Percentiles rank a stretch among this genome's conserved stretches.
Evolutionary conservation across 2,329 filamentous ascomycete species (phyloP).

Genomic region (Macroventuria anomochaeta): DNA sequence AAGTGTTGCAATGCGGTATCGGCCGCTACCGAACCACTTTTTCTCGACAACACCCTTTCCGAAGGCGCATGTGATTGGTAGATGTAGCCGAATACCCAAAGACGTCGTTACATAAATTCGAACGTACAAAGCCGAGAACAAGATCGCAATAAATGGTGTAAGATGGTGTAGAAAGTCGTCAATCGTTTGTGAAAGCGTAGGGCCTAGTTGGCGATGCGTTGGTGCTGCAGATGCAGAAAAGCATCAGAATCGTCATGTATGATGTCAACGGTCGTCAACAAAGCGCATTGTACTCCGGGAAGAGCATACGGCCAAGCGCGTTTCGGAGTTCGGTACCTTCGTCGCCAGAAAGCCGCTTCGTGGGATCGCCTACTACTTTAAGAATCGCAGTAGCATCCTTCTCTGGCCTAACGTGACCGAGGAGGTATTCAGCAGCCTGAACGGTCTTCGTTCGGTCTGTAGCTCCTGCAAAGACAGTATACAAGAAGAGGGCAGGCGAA

Average conservation of each 20-base stretch:
- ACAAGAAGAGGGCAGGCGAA: constrained; percentile 20
- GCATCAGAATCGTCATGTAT: constrained; percentile 2
- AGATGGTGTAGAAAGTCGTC: background rate
- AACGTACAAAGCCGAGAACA: background rate
- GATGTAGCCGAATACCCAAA: constrained; percentile 17
- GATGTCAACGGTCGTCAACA: constrained; percentile 5
- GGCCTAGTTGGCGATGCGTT: background rate
- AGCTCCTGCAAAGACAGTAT: constrained; percentile 22
- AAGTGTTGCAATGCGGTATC: constrained; percentile 26
- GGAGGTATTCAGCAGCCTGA: constrained; percentile 17
- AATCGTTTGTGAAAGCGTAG: background rate
- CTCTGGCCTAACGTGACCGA: constrained; percentile 18
- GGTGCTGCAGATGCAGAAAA: background rate
- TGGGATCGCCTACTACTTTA: constrained; percentile 25
- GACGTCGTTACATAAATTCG: constrained; percentile 11
- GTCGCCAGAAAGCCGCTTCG: constrained; percentile 13
- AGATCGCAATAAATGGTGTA: background rate
- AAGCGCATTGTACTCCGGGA: constrained; percentile 12
- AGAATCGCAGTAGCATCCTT: constrained; percentile 23
- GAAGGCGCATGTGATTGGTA: constrained; percentile 22
- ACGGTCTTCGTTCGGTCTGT: constrained; percentile 16
- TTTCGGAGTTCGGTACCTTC: constrained; percentile 19
- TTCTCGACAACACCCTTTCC: constrained; percentile 8
- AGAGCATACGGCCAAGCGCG: constrained; percentile 19
- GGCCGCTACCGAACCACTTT: constrained; percentile 24